These are phyloP conservation scores for Metarhizium humberi DNA, from an alignment of 2,329 filamentous ascomycete genomes.

Conservation along the genomic window DNA sequence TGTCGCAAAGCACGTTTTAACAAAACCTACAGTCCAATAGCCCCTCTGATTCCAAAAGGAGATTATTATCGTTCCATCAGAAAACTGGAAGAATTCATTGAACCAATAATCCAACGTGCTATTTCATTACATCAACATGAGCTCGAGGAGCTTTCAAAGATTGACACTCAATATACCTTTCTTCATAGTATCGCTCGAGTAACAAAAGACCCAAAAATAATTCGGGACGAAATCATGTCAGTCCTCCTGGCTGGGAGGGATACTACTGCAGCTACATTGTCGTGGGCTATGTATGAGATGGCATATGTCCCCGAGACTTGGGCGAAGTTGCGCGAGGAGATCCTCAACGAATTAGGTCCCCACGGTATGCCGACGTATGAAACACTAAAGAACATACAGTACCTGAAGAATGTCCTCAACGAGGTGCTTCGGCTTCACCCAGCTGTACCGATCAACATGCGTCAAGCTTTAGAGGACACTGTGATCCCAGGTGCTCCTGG, in stretches of 20 bases:
- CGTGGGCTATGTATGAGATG: conserved; percentile 76
- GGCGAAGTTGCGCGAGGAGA: conserved; percentile 61
- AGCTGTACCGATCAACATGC: conserved; percentile 68
- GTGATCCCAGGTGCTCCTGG: conserved; percentile 13
- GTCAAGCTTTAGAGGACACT: conserved; percentile 23
- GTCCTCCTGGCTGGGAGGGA: conserved; percentile 77
- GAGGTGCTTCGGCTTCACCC: conserved; percentile 73
- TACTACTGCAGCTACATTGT: conserved; percentile 74
- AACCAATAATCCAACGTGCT: conserved; percentile 58
- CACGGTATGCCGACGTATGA: conserved; percentile 58
- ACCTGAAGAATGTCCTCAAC: conserved; percentile 63
- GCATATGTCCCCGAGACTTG: conserved; percentile 59
- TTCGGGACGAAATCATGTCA: conserved; percentile 69
- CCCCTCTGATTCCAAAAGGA: conserved; percentile 45
- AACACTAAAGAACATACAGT: conserved; percentile 83
- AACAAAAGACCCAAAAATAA: conserved; percentile 51
- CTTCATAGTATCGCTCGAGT: conserved; percentile 66
- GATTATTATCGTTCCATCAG: conserved; percentile 54
- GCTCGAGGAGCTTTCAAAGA: conserved; percentile 58
- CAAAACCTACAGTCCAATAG: conserved; percentile 40
- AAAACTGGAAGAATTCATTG: conserved; percentile 59
- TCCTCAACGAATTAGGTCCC: conserved; percentile 55
- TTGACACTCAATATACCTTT: conserved; percentile 61
- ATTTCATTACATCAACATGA: conserved; percentile 54
- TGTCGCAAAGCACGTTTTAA: neutral